These are phyloP conservation scores for Circinella minor DNA, from an alignment of 371 early-diverging fungal species.

Conservation along the genomic window DNA sequence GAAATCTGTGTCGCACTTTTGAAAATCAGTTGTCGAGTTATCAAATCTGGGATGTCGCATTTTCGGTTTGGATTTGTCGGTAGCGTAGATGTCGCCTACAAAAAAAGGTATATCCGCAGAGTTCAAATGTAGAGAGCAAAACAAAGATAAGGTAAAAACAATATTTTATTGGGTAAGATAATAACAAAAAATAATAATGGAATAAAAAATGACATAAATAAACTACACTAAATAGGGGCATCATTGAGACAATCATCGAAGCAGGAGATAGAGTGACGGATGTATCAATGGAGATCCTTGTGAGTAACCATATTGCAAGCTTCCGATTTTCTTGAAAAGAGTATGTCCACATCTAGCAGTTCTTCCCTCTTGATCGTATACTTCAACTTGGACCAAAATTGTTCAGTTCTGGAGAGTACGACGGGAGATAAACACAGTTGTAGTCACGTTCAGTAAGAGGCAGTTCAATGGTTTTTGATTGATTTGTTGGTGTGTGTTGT, in stretches of 20 bases:
- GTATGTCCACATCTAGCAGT: constrained; percentile 11
- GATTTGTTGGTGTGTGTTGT: constrained; percentile 15
- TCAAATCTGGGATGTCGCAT: no score
- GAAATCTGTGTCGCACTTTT: no score
- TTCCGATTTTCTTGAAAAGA: constrained; percentile 3
- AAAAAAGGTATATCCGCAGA: constrained; percentile 11
- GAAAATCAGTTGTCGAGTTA: no score
- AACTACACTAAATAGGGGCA: constrained; percentile 13
- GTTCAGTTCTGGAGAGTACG: constrained; percentile 8
- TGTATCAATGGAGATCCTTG: constrained; percentile 5
- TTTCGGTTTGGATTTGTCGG: constrained; percentile 9
- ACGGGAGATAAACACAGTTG: constrained; percentile 14
- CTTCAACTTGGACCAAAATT: constrained; percentile 15
- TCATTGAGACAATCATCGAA: constrained; percentile 12
- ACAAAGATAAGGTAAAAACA: not conserved
- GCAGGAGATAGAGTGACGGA: constrained; percentile 7
- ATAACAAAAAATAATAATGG: constrained; percentile 1
- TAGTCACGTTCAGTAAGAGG: constrained; percentile 11
- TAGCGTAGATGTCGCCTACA: constrained; percentile 11
- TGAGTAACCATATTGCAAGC: constrained; percentile 10
- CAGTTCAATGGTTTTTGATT: constrained; percentile 1
- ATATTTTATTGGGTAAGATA: constrained; percentile 11
- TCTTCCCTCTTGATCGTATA: not conserved
- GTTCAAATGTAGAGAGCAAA: constrained; percentile 12
- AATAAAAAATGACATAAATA: constrained; percentile 10